Conservation (phyloP, 768 basidiomycete genomes). For the Leccinum sublutescens region DNA sequence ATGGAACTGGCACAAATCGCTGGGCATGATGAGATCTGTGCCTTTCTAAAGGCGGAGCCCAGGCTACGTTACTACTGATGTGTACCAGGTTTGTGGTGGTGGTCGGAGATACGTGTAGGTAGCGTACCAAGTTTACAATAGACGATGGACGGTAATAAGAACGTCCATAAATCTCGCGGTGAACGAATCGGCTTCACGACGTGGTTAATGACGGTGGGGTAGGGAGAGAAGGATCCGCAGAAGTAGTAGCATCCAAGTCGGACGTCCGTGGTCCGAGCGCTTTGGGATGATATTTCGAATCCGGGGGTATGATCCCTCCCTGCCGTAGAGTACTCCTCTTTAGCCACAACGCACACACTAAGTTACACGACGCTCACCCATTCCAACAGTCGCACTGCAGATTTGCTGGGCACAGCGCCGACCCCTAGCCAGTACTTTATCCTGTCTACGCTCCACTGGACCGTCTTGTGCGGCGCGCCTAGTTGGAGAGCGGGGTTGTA, state of each 20-base stretch:
- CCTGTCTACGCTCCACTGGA: conserved; percentile 89
- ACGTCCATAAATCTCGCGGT: neutral
- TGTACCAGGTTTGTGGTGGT: conserved; percentile 8
- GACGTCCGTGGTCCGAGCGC: conserved; percentile 21
- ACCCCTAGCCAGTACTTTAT: conserved; percentile 87
- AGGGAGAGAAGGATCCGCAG: neutral
- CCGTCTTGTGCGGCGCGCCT: conserved; percentile 59
- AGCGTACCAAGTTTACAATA: neutral
- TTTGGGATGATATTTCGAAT: conserved; percentile 53
- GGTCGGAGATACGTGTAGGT: conserved; percentile 3
- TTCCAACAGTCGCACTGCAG: conserved; percentile 74
- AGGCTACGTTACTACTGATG: conserved; percentile 16
- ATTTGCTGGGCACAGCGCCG: conserved; percentile 79
- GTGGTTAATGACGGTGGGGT: neutral
- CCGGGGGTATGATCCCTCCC: conserved; percentile 62
- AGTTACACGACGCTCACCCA: conserved; percentile 45
- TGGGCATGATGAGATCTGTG: conserved; percentile 53
- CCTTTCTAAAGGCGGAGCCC: conserved; percentile 18
- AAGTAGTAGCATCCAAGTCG: neutral
- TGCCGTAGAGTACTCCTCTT: conserved; percentile 22
- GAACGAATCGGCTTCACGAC: conserved; percentile 9
- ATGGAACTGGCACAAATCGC: conserved; percentile 59
- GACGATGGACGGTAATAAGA: neutral
- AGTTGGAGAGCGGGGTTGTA: conserved; percentile 68
- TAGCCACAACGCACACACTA: neutral